These are phyloP conservation scores for Artemisia annua DNA, from an alignment of 129 eudicot genomes.

Conservation along the genomic window DNA sequence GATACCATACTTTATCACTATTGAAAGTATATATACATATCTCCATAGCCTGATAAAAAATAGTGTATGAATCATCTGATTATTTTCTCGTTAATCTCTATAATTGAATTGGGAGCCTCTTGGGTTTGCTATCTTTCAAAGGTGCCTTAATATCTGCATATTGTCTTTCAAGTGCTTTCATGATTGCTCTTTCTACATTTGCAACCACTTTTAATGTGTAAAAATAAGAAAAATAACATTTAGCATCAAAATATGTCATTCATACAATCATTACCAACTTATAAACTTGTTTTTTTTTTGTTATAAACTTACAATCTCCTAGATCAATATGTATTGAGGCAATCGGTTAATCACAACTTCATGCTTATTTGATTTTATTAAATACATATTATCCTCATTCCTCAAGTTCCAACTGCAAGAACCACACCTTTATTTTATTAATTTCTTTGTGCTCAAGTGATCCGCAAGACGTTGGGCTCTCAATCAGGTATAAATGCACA, in stretches of 20 bases:
- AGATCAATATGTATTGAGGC: conserved; percentile 76
- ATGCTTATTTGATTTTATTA: conserved; percentile 59
- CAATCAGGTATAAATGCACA: too few relatives aligned
- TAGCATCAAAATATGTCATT: too few relatives aligned
- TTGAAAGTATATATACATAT: background rate
- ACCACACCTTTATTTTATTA: too few relatives aligned
- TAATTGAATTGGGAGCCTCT: conserved; percentile 86
- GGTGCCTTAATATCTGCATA: conserved; percentile 85
- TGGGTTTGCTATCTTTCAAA: conserved; percentile 77
- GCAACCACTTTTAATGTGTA: conserved; percentile 59
- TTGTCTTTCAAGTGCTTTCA: conserved; percentile 86
- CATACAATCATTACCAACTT: too few relatives aligned
- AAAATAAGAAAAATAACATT: too few relatives aligned
- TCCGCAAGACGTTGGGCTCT: too few relatives aligned
- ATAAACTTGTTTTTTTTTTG: background rate
- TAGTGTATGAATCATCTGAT: conserved; percentile 54
- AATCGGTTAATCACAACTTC: conserved; percentile 81
- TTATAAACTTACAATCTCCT: conserved; percentile 71
- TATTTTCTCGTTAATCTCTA: conserved; percentile 83
- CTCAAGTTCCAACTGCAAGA: too few relatives aligned
- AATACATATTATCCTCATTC: conserved; percentile 24
- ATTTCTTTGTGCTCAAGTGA: too few relatives aligned
- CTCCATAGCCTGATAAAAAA: conserved; percentile 64
- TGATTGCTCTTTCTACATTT: conserved; percentile 80
- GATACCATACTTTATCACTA: background rate